Percentiles rank a stretch among this genome's conserved stretches.
Evolutionary conservation across 306 rosid genomes (phyloP).

Genomic region (Pachyrhizus erosus): DNA sequence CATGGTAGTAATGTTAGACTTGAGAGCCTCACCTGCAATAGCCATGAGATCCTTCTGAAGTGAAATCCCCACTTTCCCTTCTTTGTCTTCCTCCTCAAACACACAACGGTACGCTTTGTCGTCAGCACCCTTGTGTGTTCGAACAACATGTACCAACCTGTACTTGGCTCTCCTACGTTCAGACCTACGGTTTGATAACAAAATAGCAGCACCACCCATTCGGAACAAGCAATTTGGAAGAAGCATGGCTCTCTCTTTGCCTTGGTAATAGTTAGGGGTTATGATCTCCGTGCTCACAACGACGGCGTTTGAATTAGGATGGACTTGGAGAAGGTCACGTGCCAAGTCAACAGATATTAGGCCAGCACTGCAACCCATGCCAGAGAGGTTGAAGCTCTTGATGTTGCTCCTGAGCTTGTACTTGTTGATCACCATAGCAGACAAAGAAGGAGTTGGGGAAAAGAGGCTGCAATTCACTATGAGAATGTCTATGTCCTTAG

Average conservation of each 20-base stretch:
- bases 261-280: slow-evolving; percentile 89
- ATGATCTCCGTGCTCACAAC: slow-evolving; percentile 90
- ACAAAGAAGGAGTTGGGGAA: slow-evolving; percentile 88
- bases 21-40: slow-evolving; percentile 93
- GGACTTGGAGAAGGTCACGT: slow-evolving; percentile 91
- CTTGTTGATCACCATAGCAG: slow-evolving; percentile 92
- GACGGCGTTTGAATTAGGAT: slow-evolving; percentile 87
- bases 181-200: slow-evolving; percentile 65
- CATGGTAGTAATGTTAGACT: slow-evolving; percentile 90
- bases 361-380: slow-evolving; percentile 99
- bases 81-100: slow-evolving; percentile 80
- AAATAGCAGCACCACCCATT: slow-evolving; percentile 95
- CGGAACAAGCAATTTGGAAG: slow-evolving; percentile 92
- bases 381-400: slow-evolving; percentile 86
- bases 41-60: slow-evolving; percentile 94
- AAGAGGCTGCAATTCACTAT: slow-evolving; percentile 86
- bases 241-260: slow-evolving; percentile 95
- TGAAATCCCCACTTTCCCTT: slow-evolving; percentile 85
- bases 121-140: slow-evolving; percentile 87
- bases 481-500: slow-evolving; percentile 84
- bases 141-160: slow-evolving; percentile 73
- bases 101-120: slow-evolving; percentile 87
- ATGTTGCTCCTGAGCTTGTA: slow-evolving; percentile 84
- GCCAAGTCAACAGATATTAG: slow-evolving; percentile 83
- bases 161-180: slow-evolving; percentile 75